Base-by-base conservation (phyloP, 2,329 filamentous ascomycete species). In the Curvularia verruculosa region DNA sequence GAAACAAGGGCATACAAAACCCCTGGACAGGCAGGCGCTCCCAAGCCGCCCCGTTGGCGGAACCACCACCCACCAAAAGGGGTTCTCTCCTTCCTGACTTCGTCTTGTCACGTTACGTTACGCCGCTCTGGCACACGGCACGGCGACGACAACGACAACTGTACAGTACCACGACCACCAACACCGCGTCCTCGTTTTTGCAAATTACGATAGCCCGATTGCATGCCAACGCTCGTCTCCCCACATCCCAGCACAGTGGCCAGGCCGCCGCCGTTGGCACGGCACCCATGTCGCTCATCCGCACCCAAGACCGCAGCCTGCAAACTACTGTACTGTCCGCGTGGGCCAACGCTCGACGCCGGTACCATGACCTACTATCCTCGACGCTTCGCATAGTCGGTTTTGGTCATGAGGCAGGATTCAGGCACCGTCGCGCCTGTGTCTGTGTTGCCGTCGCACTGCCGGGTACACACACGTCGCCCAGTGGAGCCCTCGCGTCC, bases 201-300 rank as follows among this genome's bases (percentile, higher is more conserved):
- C n/a, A n/a, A 7, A 7, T 29, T 29, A 29, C 5, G 24, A 26
- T 26, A 26, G 24, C 24, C 24, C 10, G 28, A 29, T 29, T 29
- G 28, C 28, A 26, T 26, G 24, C 28, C 12, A 9, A 19, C 29
- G 39, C 36, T 9, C 24, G 26, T 29, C 31, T 48, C 54, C 60
- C 58, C 60, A 56, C 54, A 45, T 60, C 53, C 60, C 60, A 63
- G 58, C 21, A 55, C 21, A 23, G 24, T 50, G 60, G 60, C 54
- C 52, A 49, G 45, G 49, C 58, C 54, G 47, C 45, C 34, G 55
- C 50, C 46, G n/a, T 48, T 26, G 44, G 40, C 49, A 18, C 29
- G 34, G 10, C n/a, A 40, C 40, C 44, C 54, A 55, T 46, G 53
- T 53, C 49, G 54, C 53, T 49, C 52, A 53, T 54, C 53, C 49